Evolutionary conservation across 495 filamentous ascomycete species (phyloP), one percentile per base, ranked within the genome.

Genomic region (Trichoderma orchidacearum): DNA sequence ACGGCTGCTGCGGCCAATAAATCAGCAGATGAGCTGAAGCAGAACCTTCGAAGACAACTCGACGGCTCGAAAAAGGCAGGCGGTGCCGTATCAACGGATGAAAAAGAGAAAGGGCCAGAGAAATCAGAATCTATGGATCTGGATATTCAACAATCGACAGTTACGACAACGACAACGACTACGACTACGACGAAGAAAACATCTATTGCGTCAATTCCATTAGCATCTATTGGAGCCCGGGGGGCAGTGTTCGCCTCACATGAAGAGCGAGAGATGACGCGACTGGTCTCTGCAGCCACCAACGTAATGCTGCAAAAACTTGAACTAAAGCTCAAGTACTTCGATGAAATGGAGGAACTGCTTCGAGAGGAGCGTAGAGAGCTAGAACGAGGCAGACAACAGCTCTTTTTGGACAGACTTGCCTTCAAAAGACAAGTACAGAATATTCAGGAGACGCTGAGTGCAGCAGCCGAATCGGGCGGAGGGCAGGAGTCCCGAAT

Each of bases 221-320:
- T 98, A 30, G 89, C 88, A 7, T 76, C 89, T 29, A 84, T 90
- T 27, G 90, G 90, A 12, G 90, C 88, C 1, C 87, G 93, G 55
- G 83, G 91, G 21, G 84, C 86, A 12, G 92, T 85, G 5, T 82
- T 98, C 29, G 89, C 90, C 9, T 96, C 93, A 0, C 90, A 96
- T 63, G 90, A 95, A 68, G 93, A 98, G 70, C 89, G 93, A 28
- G 88, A 95, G 66, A 92, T 96, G 86, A 92, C 92, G 29, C 82
- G 86, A 15, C 84, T 96, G 45, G 87, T 96, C 23, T 89, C 88
- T 11, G 81, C 87, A 2, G 83, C 89, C 0, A 86, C 95, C 55
- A 95, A 95, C 66, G 73, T 89, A 15, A 89, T 85, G 17, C 77
- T 96, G 29, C 80, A 88, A 63, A 91, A 91, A 68, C 79, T 90